These are phyloP conservation scores for Incumbomyces delicatus DNA, from an alignment of 2,329 filamentous ascomycete genomes.

Conservation along the genomic window DNA sequence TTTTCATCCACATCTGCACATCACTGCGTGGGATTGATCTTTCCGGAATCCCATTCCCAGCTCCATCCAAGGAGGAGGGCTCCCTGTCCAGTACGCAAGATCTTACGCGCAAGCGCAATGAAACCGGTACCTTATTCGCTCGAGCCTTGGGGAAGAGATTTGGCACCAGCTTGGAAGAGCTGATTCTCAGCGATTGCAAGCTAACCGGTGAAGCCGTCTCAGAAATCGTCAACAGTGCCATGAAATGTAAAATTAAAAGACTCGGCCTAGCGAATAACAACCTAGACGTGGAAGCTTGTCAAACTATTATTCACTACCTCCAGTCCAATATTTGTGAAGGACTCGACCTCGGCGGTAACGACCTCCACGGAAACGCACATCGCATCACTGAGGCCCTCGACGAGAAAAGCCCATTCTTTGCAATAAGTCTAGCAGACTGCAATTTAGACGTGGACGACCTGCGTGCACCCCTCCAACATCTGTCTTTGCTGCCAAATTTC, in stretches of 20 bases:
- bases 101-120: slow-evolving; percentile 25
- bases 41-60: slow-evolving; percentile 67
- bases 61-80: slow-evolving; percentile 20
- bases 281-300: slow-evolving; percentile 62
- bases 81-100: slow-evolving; percentile 9
- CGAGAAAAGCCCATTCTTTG: slow-evolving; percentile 54
- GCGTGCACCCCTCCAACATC: slow-evolving; percentile 62
- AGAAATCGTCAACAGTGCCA: slow-evolving; percentile 70
- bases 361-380: slow-evolving; percentile 43
- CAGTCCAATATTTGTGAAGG: slow-evolving; percentile 71
- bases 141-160: slow-evolving; percentile 68
- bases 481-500: slow-evolving; percentile 61
- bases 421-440: slow-evolving; percentile 77
- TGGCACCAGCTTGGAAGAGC: slow-evolving; percentile 66
- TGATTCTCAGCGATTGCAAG: slow-evolving; percentile 73
- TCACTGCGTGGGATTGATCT: slow-evolving; percentile 79
- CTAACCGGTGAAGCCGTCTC: slow-evolving; percentile 62
- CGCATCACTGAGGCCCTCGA: slow-evolving; percentile 44
- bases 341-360: slow-evolving; percentile 80
- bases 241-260: slow-evolving; percentile 64
- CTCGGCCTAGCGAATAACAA: slow-evolving; percentile 76
- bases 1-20: slow-evolving; percentile 84
- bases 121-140: slow-evolving; percentile 58
- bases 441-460: slow-evolving; percentile 65
- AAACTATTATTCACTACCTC: slow-evolving; percentile 68